Conservation (phyloP, 2,329 filamentous ascomycete genomes). For the Stemphylium vesicarium region DNA sequence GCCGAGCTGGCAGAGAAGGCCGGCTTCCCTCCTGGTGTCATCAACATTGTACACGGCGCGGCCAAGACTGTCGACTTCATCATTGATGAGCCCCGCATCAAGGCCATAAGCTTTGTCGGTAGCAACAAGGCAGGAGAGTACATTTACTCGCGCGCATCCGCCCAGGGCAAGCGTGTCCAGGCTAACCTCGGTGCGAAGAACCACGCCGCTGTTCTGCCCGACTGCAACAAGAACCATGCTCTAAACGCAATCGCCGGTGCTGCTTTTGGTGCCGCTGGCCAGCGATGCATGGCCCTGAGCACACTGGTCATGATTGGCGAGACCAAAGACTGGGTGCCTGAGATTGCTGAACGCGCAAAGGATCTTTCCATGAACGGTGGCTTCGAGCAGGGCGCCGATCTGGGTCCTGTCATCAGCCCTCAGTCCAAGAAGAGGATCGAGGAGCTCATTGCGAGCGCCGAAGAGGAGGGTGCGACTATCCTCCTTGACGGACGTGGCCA, state of each 20-base stretch:
- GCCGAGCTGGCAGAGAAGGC: constrained; percentile 80
- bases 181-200: constrained; percentile 90
- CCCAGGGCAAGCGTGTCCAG: constrained; percentile 87
- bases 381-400: constrained; percentile 79
- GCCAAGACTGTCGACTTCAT: constrained; percentile 86
- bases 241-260: constrained; percentile 84
- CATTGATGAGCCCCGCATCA: constrained; percentile 82
- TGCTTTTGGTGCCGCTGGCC: constrained; percentile 83
- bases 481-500: constrained; percentile 80
- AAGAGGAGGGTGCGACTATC: constrained; percentile 81
- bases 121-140: constrained; percentile 89
- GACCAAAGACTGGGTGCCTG: constrained; percentile 81
- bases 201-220: constrained; percentile 81
- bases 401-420: constrained; percentile 82
- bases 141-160: constrained; percentile 78
- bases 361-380: constrained; percentile 77
- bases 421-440: constrained; percentile 82
- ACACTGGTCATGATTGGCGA: constrained; percentile 84
- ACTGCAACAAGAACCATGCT: constrained; percentile 90
- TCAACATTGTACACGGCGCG: constrained; percentile 83
- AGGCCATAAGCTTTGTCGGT: constrained; percentile 85
- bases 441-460: constrained; percentile 74
- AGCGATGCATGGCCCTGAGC: constrained; percentile 86
- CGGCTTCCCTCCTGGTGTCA: constrained; percentile 79
- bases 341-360: constrained; percentile 78